Percentiles rank a stretch among this genome's conserved stretches.
These are phyloP conservation scores for Rhazya stricta DNA, from an alignment of 257 asterid genomes.

Conservation along the genomic window DNA sequence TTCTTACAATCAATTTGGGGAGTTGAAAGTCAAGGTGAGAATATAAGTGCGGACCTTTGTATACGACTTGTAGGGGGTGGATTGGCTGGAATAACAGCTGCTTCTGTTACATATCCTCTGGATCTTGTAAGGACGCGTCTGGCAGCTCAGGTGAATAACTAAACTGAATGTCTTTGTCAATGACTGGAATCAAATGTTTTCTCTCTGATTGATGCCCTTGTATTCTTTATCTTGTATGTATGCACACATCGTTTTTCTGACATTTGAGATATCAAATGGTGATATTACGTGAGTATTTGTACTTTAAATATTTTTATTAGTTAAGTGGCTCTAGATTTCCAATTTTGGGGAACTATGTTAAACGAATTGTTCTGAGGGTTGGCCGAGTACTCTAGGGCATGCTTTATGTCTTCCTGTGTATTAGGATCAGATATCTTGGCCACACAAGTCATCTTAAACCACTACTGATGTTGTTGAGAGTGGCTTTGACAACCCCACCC, in stretches of 20 bases:
- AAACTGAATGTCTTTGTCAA: background rate
- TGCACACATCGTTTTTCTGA: background rate
- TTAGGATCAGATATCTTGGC: background rate
- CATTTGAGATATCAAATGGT: background rate
- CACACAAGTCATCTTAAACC: background rate
- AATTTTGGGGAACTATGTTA: background rate
- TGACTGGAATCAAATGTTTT: background rate
- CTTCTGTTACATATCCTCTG: constrained; percentile 74
- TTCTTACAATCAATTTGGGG: constrained; percentile 46
- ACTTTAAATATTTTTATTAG: background rate
- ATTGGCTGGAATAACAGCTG: constrained; percentile 85
- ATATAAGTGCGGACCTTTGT: constrained; percentile 54
- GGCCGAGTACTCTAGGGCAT: background rate
- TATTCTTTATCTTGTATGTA: background rate
- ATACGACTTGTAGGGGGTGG: constrained; percentile 81
- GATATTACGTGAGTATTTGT: background rate
- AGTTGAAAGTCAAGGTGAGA: constrained; percentile 53
- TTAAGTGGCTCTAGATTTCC: background rate
- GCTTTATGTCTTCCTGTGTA: background rate
- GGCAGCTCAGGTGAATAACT: constrained; percentile 58
- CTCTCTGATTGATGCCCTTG: background rate
- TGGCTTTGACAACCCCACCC: background rate
- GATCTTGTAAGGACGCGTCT: constrained; percentile 88
- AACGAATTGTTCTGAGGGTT: background rate
- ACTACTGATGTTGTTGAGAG: background rate